These are phyloP conservation scores for Yamadazyma triangularis DNA, from an alignment of 1,139 yeast genomes.

Conservation along the genomic window DNA sequence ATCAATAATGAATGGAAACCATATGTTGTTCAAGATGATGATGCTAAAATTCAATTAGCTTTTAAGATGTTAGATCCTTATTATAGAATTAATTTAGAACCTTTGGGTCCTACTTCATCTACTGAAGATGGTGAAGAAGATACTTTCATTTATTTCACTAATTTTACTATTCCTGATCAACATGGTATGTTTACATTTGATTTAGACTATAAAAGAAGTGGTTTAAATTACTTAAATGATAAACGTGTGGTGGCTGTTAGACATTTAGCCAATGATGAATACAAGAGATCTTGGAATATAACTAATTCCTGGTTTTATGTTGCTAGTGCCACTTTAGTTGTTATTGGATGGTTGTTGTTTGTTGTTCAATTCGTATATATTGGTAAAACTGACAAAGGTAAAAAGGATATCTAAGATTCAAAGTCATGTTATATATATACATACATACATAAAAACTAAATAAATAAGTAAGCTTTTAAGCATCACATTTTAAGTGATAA, in stretches of 20 bases:
- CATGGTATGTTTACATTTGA: constrained; percentile 94
- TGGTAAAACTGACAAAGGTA: constrained; percentile 24
- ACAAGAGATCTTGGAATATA: constrained; percentile 89
- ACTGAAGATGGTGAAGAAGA: constrained; percentile 36
- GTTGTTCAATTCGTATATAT: constrained; percentile 60
- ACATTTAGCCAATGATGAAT: constrained; percentile 95
- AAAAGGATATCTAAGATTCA: constrained; percentile 32
- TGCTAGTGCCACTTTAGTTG: constrained; percentile 65
- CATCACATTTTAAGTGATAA: neutral
- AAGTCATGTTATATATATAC: neutral
- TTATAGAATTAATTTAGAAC: constrained; percentile 63
- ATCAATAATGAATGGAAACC: constrained; percentile 66
- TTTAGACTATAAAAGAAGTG: constrained; percentile 77
- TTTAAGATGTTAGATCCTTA: constrained; percentile 93
- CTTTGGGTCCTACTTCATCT: constrained; percentile 38
- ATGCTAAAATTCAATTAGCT: constrained; percentile 70
- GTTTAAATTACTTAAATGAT: constrained; percentile 64
- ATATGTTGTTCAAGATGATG: constrained; percentile 38
- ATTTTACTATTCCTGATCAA: constrained; percentile 84
- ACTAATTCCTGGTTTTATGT: constrained; percentile 91
- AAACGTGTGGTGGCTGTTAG: constrained; percentile 76
- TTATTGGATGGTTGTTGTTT: constrained; percentile 71
- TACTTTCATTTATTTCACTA: constrained; percentile 28
- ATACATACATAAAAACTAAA: too few species aligned
- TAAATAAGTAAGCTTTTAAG: too few species aligned